These are phyloP conservation scores for Colletotrichum tamarilloi DNA, from an alignment of 2,329 filamentous ascomycete species.

Conservation along the genomic window DNA sequence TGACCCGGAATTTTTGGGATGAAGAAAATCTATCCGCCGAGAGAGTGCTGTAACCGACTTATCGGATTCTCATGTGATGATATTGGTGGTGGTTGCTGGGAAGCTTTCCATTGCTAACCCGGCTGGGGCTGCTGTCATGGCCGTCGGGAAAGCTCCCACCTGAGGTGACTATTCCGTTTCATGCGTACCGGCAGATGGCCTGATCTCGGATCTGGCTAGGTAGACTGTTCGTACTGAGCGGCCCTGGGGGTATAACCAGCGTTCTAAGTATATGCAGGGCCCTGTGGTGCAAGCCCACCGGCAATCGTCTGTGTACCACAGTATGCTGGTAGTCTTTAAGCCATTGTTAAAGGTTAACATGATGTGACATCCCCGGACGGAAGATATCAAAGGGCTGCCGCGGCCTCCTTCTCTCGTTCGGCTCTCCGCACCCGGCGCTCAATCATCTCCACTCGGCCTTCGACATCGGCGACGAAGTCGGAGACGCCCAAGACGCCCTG, in stretches of 20 bases:
- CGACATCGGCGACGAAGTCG: constrained; percentile 76
- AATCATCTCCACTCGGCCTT: constrained; percentile 72
- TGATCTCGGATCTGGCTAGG: background rate
- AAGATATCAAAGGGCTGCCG: constrained; percentile 15
- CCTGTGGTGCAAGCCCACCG: background rate
- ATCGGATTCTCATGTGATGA: background rate
- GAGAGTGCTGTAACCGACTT: background rate
- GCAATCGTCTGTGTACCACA: background rate
- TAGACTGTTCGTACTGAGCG: background rate
- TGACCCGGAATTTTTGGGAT: constrained; percentile 7
- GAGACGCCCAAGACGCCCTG: constrained; percentile 75
- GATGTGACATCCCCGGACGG: background rate
- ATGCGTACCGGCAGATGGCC: background rate
- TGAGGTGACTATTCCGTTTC: constrained; percentile 7
- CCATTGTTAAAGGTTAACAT: background rate
- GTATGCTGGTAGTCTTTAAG: background rate
- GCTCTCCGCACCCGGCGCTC: constrained; percentile 74
- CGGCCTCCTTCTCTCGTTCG: constrained; percentile 69
- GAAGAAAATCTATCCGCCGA: background rate
- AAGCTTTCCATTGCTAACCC: background rate
- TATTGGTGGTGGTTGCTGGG: background rate
- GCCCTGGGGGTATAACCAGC: background rate
- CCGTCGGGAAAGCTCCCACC: background rate
- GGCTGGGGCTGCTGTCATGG: no score
- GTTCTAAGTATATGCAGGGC: background rate